These are phyloP conservation scores for Pleurotus platypus DNA, from an alignment of 768 basidiomycete species.

Conservation along the genomic window DNA sequence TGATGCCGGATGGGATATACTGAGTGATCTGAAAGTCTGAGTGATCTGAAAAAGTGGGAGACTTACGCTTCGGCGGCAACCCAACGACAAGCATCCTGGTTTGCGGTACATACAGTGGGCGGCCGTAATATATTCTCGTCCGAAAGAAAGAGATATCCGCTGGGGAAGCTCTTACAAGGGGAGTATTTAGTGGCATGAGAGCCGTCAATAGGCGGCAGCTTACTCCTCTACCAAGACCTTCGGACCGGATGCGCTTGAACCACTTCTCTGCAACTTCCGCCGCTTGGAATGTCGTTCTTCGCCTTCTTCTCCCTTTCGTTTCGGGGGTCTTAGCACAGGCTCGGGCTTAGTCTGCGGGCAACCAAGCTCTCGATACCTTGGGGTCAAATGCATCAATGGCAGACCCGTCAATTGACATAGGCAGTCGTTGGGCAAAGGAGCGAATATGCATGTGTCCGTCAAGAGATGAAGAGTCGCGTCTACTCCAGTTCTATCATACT, in stretches of 20 bases:
- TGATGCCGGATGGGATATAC: slow-evolving; percentile 19
- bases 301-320: slow-evolving; percentile 7
- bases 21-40: not conserved
- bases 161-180: slow-evolving; percentile 33
- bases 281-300: slow-evolving; percentile 26
- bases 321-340: slow-evolving; percentile 7
- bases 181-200: not conserved
- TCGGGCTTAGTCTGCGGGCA: slow-evolving; percentile 1
- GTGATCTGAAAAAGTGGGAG: not conserved
- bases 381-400: slow-evolving; percentile 44
- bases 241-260: not conserved
- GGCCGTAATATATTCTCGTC: slow-evolving; percentile 63
- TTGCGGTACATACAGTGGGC: slow-evolving; percentile 51
- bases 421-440: slow-evolving; percentile 79
- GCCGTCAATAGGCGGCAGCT: not conserved
- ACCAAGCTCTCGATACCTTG: slow-evolving; percentile 19
- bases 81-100: slow-evolving; percentile 54
- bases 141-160: slow-evolving; percentile 53
- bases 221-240: not conserved
- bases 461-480: slow-evolving; percentile 78
- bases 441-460: slow-evolving; percentile 68
- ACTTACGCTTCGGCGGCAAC: slow-evolving; percentile 64
- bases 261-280: slow-evolving; percentile 18
- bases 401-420: slow-evolving; percentile 80
- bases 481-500: slow-evolving; percentile 62